Conservation (phyloP, 2,329 filamentous ascomycete genomes). For the Aspergillus puulaauensis region DNA sequence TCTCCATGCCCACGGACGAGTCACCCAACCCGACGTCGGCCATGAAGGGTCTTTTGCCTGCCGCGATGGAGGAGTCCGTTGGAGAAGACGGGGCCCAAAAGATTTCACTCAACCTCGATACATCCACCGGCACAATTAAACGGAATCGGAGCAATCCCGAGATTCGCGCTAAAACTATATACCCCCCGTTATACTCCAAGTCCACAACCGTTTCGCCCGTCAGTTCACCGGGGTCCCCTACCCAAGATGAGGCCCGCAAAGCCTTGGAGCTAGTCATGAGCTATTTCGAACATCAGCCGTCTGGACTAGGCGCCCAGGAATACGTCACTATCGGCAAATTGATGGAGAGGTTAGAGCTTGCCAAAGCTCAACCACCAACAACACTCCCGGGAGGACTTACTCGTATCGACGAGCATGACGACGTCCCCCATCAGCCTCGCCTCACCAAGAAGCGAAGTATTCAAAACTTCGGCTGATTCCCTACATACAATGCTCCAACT, state of each 20-base stretch:
- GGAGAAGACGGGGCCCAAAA: conserved; percentile 49
- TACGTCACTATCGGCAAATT: conserved; percentile 75
- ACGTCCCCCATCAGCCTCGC: conserved; percentile 19
- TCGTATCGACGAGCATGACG: conserved; percentile 44
- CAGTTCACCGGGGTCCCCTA: conserved; percentile 65
- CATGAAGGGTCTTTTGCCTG: conserved; percentile 37
- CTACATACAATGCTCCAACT: neutral
- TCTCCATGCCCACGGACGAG: conserved; percentile 50
- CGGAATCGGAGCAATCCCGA: conserved; percentile 47
- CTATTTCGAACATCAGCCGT: conserved; percentile 73
- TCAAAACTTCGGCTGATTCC: conserved; percentile 36
- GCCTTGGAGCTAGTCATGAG: conserved; percentile 79
- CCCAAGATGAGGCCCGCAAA: conserved; percentile 79
- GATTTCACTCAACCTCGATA: conserved; percentile 21
- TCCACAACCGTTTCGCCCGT: conserved; percentile 49
- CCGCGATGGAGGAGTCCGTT: conserved; percentile 51
- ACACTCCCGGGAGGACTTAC: conserved; percentile 45
- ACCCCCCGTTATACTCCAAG: conserved; percentile 38
- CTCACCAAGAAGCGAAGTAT: conserved; percentile 49
- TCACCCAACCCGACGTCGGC: conserved; percentile 56
- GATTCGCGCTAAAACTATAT: conserved; percentile 43
- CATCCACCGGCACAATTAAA: conserved; percentile 38
- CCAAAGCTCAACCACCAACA: conserved; percentile 46
- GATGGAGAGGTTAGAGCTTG: conserved; percentile 79
- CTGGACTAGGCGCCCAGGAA: conserved; percentile 73